Evolutionary conservation across 2,329 filamentous ascomycete species (phyloP), one percentile per base, ranked within the genome.

Genomic region (Aspergillus terreus): DNA sequence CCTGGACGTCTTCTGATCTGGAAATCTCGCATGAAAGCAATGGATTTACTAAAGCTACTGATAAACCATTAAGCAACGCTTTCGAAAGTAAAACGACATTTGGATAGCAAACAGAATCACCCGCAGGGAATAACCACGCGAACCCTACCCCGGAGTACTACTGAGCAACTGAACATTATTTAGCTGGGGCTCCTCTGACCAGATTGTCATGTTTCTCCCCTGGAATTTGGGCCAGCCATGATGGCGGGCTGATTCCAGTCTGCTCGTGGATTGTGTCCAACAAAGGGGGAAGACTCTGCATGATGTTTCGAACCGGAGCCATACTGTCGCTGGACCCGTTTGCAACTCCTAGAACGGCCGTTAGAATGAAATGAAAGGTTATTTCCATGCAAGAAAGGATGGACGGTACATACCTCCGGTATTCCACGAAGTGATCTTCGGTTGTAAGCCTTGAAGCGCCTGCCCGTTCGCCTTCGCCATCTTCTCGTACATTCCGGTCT

Each of bases 381-480:
- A 27, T 9, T 5, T 14, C 5, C 6, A 17, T 2, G 6, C 33
- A 30, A 21, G 27, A 10, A 41, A n/a, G 35, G 36, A 6, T 14
- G 12, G n/a, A 25, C 32, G 14, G 46, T 48, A 30, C 57, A 52
- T 52, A 58, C 55, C 51, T 12, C 88, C 88, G 7, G 90, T 95
- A 67, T 90, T 94, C 90, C 90, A 95, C 23, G 92, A 84, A 56
- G 85, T 91, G 74, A 95, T 94, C 85, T 95, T 95, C 58, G 90
- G 90, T 69, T 91, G 82, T 59, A 95, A 73, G 23, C 90, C 90
- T 47, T 82, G 78, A 65, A 95, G 82, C 30, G 88, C 90, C 30
- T 78, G 69, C 44, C 87, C 89, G 62, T 95, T 95, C 46, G 88
- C 88, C 61, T 86, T 79, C 52, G 90, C 90, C 46, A 95, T 81